Evolutionary conservation across 257 asterid species (phyloP), one percentile per base, ranked within the genome.

Genomic region (Capsicum baccatum): DNA sequence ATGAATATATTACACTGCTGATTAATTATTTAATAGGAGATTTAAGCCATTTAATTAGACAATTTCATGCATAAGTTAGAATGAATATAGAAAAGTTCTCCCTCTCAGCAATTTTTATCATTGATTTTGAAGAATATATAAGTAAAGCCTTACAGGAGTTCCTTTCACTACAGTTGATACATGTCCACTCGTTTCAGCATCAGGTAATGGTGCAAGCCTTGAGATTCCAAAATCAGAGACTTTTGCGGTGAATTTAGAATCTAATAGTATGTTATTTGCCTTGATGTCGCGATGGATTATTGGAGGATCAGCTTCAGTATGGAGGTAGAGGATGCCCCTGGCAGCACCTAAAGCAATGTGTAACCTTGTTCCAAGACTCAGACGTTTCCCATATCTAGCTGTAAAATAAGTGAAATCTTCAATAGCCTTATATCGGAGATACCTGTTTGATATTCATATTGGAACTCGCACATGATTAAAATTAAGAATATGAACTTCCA

Each of bases 221-320:
- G 82, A 78, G 50, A 78, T 78, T 78, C 82, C 82, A 54, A 78
- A 78, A 54, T 78, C 82, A 54, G 82, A 54, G 50, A 78, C 82
- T 54, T 78, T 78, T 52, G 82, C 82, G 9, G 26, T 78, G 66
- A 78, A 78, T 48, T 78, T 78, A 8, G 82, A 78, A 64, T 78
- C 82, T 26, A 78, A 78, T 16, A 78, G 82, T 78, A 78, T 78
- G 82, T 78, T 78, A 33, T 78, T 78, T 78, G 82, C 82, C 59
- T 78, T 78, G 82, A 78, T 35, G 33, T 78, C 82, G 33, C 64
- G 82, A 78, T 78, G 82, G 19, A 78, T 78, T 54, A 78, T 78
- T 54, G 82, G 82, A 52, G 82, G 82, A 78, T 78, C n/a, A 54
- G 82, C 82, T 54, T 78, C 82, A 78, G 82, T 78, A 33, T 78